Base-by-base conservation (phyloP, 2,329 filamentous ascomycete genomes). In the Xylariaceae sp. region DNA sequence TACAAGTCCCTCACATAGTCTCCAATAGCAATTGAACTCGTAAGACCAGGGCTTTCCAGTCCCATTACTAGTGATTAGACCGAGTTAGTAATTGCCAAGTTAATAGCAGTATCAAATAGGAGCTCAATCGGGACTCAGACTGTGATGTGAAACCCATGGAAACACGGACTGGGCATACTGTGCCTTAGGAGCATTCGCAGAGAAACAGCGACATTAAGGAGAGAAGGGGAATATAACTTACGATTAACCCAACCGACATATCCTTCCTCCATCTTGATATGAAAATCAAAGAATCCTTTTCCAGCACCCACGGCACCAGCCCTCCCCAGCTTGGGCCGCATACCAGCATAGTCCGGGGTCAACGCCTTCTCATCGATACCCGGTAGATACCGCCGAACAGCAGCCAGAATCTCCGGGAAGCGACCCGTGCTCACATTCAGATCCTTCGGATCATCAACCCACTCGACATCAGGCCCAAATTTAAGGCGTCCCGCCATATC, bases 401-500 rank as follows among this genome's bases (percentile, higher is more conserved):
- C 90, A 9, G 77, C 77, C 0, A 96, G 73, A 0, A 92, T 92
- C 45, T 83, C 78, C 1, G 76, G 72, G 57, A 96, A 76, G 10
- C 89, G 80, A 18, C 77, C 77, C 1, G 79, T 75, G 65, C 84
- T 90, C 13, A 89, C 87, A 1, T 79, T 77, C n/a, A 96, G 78
- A 68, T 96, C 85, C 7, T 76, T 74, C 0, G 91, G 85, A 1
- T 80, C 76, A 53, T 88, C 82, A 0, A 96, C 88, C 94, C 94
- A 97, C 73, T 97, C 91, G 11, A 97, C 89, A 71, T 99, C 94
- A 0, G 94, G 94, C 0, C 94, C 94, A 73, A 99, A 99, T 44
- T 91, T 88, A 49, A 97, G 82, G 0, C 90, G 84, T 0, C 93
- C 92, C 0, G 79, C 82, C 75, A 97, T 82, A 73, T 99, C 94